Percentiles rank a stretch among this genome's conserved stretches.
phyloP scores from a whole-genome alignment of 305 asterid genomes.

The Caryopteris hybrid region DNA sequence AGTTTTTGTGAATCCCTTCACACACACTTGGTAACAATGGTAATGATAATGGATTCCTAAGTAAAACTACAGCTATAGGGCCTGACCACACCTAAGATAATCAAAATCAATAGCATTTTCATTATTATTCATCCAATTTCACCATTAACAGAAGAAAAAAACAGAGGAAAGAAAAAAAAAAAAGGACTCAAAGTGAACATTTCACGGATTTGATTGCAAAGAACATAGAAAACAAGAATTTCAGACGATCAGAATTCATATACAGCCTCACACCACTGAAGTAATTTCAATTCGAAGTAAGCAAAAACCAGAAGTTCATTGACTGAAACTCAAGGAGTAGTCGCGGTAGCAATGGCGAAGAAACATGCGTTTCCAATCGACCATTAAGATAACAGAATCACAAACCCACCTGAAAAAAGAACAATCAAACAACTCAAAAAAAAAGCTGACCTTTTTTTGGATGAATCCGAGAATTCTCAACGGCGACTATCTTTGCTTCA shows the following conservation, averaged over 20 bases:
- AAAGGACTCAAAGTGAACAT: too few species aligned
- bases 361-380: conserved; percentile 14
- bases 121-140: not conserved
- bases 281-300: not conserved
- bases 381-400: conserved; percentile 10
- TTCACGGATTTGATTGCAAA: not conserved
- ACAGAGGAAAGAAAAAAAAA: not conserved
- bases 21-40: not conserved
- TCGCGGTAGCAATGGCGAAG: not conserved
- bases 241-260: not conserved
- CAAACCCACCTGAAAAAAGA: conserved; percentile 4
- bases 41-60: not conserved
- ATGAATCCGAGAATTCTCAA: not conserved
- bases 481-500: not conserved
- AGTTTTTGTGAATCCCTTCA: not conserved
- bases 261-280: not conserved
- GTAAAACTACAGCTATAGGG: too few species aligned
- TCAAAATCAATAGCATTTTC: too few species aligned
- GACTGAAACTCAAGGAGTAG: not conserved
- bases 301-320: not conserved
- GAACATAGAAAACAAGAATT: not conserved
- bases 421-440: not conserved
- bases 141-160: not conserved
- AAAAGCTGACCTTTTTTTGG: conserved; percentile 25
- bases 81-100: too few species aligned